Evolutionary conservation across 257 asterid genomes (phyloP).

Genomic region (Primulina huaijiensis): DNA sequence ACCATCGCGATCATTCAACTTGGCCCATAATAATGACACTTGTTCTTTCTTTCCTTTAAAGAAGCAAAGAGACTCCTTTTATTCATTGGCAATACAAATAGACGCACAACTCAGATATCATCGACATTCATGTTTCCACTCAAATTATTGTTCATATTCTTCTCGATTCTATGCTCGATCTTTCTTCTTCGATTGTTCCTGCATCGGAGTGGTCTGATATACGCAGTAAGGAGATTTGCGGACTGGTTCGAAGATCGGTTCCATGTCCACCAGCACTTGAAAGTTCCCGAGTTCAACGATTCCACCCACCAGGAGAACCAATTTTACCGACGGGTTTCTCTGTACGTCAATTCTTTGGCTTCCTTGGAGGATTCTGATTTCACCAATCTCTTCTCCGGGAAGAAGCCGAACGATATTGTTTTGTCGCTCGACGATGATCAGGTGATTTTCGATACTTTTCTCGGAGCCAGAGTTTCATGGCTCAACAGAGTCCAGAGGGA

Average conservation of each 20-base stretch:
- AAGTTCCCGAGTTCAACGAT: slow-evolving; percentile 57
- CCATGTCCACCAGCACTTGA: slow-evolving; percentile 64
- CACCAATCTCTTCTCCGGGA: slow-evolving; percentile 55
- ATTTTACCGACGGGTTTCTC: slow-evolving; percentile 45
- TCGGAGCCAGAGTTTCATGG: slow-evolving; percentile 62
- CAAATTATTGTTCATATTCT: neutral
- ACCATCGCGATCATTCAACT: too few species aligned
- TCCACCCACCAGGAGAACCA: slow-evolving; percentile 50
- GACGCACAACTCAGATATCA: too few species aligned
- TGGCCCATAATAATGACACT: too few species aligned
- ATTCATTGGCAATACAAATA: too few species aligned
- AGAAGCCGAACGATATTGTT: slow-evolving; percentile 47
- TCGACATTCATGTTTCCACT: too few species aligned
- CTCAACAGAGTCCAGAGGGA: slow-evolving; percentile 26
- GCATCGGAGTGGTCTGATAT: slow-evolving; percentile 67
- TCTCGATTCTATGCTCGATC: slow-evolving; percentile 21
- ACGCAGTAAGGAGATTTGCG: slow-evolving; percentile 40
- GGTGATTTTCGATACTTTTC: slow-evolving; percentile 45
- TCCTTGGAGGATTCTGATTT: slow-evolving; percentile 61
- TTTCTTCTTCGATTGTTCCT: slow-evolving; percentile 47
- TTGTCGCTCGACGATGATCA: slow-evolving; percentile 47
- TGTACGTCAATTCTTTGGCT: slow-evolving; percentile 48
- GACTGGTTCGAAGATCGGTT: slow-evolving; percentile 56
- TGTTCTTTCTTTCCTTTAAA: too few species aligned
- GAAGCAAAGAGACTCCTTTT: too few species aligned